These are phyloP conservation scores for Capniomyces stellatus DNA, from an alignment of 371 early-diverging fungal genomes.

Conservation along the genomic window DNA sequence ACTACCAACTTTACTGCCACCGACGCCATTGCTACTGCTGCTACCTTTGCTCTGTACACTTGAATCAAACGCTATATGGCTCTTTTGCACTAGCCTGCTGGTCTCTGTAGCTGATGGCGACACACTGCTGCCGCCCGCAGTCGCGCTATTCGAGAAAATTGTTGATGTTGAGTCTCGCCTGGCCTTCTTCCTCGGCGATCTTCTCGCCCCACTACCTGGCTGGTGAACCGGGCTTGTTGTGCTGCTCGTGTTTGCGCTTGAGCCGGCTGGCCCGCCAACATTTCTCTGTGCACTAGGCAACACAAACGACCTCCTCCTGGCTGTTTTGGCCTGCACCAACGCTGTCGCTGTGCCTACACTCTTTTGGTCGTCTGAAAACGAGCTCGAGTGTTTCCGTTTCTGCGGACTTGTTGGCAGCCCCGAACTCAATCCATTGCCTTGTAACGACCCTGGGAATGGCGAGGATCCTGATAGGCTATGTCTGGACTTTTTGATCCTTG, in stretches of 20 bases:
- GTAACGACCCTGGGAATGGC: background rate
- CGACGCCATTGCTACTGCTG: background rate
- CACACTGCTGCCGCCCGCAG: too few relatives aligned
- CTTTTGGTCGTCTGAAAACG: too few relatives aligned
- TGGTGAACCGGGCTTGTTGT: background rate
- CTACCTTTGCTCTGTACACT: background rate
- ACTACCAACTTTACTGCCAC: background rate
- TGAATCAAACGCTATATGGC: background rate
- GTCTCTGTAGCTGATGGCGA: conserved; percentile 2
- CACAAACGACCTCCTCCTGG: too few relatives aligned
- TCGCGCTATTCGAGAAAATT: too few relatives aligned
- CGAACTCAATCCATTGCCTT: background rate
- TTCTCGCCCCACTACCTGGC: background rate
- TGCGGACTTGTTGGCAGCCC: background rate
- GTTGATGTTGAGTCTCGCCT: background rate
- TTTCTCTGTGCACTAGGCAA: background rate
- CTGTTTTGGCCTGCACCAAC: too few relatives aligned
- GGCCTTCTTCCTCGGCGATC: background rate
- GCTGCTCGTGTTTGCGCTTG: background rate
- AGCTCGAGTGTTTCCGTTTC: background rate
- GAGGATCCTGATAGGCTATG: background rate
- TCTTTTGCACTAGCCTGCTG: conserved; percentile 2
- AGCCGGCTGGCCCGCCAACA: background rate
- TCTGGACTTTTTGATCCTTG: background rate
- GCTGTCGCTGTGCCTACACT: too few relatives aligned